phyloP scores from a whole-genome alignment of 1,139 yeast species.

The Nakaseomyces nivariensis region DNA sequence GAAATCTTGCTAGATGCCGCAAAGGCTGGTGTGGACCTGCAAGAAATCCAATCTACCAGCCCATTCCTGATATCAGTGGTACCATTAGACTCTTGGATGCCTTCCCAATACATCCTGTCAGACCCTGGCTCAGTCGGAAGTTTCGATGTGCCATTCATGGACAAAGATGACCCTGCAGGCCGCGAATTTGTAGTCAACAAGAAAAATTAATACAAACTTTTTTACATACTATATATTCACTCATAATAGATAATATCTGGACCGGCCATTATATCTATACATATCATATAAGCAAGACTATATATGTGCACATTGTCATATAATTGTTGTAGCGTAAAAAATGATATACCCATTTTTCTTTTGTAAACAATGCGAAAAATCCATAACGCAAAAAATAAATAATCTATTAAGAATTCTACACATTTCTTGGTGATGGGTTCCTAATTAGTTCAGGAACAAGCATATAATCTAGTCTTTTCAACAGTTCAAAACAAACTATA shows the following conservation, averaged over 20 bases:
- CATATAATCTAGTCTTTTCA: background rate
- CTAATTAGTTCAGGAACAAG: no score
- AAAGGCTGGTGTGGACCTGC: background rate
- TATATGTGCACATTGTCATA: no score
- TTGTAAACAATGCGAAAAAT: background rate
- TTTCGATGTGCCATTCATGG: background rate
- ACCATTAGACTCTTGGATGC: constrained; percentile 1
- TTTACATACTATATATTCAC: background rate
- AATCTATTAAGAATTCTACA: background rate
- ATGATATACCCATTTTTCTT: background rate
- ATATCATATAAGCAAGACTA: no score
- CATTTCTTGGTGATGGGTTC: background rate
- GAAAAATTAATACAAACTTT: background rate
- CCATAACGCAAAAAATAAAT: background rate
- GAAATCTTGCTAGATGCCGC: background rate
- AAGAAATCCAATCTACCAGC: background rate
- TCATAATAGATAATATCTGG: no score
- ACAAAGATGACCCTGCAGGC: background rate
- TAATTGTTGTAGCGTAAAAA: background rate
- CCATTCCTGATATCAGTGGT: constrained; percentile 1
- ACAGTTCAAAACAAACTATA: no score
- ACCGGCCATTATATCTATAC: no score
- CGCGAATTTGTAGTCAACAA: background rate
- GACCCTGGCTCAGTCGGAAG: background rate
- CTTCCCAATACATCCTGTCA: background rate